Conservation (phyloP, 2,329 filamentous ascomycete genomes). For the Talaromyces islandicus region DNA sequence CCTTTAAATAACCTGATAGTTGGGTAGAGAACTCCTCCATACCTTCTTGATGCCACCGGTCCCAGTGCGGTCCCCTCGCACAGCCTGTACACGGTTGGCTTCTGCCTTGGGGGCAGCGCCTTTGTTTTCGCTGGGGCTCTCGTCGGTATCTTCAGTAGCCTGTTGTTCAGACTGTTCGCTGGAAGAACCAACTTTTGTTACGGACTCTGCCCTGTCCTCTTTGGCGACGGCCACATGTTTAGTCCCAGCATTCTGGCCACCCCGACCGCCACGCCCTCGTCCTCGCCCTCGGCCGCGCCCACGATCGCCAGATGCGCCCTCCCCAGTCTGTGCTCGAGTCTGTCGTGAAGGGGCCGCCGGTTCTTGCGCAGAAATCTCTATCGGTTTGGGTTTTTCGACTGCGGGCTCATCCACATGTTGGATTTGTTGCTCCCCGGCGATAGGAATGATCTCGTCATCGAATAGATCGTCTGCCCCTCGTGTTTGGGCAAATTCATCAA, state of each 20-base stretch:
- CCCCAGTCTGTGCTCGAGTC: constrained; percentile 15
- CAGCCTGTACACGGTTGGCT: constrained; percentile 36
- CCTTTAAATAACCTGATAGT: not conserved
- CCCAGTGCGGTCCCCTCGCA: constrained; percentile 49
- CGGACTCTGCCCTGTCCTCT: constrained; percentile 21
- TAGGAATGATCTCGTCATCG: constrained; percentile 45
- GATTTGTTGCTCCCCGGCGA: constrained; percentile 27
- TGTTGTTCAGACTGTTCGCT: constrained; percentile 11
- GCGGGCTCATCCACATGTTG: constrained; percentile 13
- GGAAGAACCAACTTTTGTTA: constrained; percentile 17
- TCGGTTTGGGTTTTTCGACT: constrained; percentile 13
- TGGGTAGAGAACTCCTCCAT: constrained; percentile 1
- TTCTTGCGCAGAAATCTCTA: constrained; percentile 14
- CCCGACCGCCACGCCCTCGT: constrained; percentile 3
- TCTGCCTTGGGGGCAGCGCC: constrained; percentile 11
- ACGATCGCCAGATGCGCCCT: not conserved
- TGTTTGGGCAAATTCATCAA: constrained; percentile 47
- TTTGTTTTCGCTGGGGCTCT: constrained; percentile 15
- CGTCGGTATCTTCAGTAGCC: constrained; percentile 14
- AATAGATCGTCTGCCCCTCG: constrained; percentile 46
- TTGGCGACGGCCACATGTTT: constrained; percentile 9
- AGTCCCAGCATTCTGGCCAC: not conserved
- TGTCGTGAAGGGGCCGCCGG: constrained; percentile 22
- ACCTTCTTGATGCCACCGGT: constrained; percentile 49
- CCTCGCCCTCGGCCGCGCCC: constrained; percentile 6